Evolutionary conservation across 164 flowering plant genomes (phyloP).

Genomic region (Nymphaea colorata): DNA sequence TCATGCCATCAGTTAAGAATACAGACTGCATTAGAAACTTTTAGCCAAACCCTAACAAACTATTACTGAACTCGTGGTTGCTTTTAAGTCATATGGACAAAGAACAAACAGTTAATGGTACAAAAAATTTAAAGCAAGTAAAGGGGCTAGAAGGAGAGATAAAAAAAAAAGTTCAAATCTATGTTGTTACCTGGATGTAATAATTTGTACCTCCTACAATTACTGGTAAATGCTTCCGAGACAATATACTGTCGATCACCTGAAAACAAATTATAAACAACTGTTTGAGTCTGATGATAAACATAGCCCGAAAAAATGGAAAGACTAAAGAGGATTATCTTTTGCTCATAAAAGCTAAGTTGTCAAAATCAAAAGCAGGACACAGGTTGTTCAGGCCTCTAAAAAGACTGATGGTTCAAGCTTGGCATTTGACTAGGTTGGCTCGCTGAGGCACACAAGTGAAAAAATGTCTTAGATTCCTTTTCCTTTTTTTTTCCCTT

Average conservation of each 20-base stretch:
- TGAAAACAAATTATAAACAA: constrained; percentile 16
- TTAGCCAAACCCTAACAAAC: not conserved
- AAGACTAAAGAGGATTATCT: no score
- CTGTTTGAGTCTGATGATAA: not conserved
- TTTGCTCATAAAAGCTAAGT: no score
- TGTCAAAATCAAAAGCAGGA: no score
- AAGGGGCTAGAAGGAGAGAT: not conserved
- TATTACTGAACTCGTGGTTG: not conserved
- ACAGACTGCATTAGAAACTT: not conserved
- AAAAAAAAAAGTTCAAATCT: not conserved
- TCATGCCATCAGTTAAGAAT: no score
- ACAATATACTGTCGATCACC: constrained; percentile 56
- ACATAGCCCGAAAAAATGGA: not conserved
- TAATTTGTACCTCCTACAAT: constrained; percentile 96
- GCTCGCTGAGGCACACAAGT: no score
- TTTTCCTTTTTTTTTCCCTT: no score
- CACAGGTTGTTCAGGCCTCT: no score
- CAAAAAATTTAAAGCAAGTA: no score
- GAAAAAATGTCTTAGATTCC: no score
- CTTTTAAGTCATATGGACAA: not conserved
- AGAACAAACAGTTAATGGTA: not conserved
- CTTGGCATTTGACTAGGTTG: no score
- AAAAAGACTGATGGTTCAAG: no score
- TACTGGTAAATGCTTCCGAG: constrained; percentile 62
- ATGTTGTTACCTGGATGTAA: constrained; percentile 66